These are phyloP conservation scores for Coemansia sp. DNA, from an alignment of 192 early-diverging fungal species.

Conservation along the genomic window DNA sequence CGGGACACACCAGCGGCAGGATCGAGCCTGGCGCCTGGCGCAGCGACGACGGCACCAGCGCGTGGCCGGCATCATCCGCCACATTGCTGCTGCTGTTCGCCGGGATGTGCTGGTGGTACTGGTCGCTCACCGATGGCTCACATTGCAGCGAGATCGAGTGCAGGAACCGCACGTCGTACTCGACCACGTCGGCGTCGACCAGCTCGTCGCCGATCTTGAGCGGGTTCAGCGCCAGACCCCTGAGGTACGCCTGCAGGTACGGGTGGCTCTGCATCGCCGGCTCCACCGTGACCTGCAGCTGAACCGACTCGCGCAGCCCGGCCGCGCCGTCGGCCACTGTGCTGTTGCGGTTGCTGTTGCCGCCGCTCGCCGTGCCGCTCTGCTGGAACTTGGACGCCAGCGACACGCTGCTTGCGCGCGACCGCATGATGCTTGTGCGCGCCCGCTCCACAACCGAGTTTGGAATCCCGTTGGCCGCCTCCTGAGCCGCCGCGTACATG, in stretches of 20 bases:
- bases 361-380: not conserved
- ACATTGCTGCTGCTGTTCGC: not conserved
- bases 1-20: slow-evolving; percentile 54
- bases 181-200: slow-evolving; percentile 32
- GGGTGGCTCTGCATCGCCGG: slow-evolving; percentile 38
- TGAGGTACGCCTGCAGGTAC: slow-evolving; percentile 33
- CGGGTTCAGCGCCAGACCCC: slow-evolving; percentile 28
- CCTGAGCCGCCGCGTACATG: slow-evolving; percentile 39
- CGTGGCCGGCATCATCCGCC: slow-evolving; percentile 14
- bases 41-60: slow-evolving; percentile 20
- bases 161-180: slow-evolving; percentile 51
- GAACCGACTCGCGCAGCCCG: slow-evolving; percentile 15
- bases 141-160: slow-evolving; percentile 48
- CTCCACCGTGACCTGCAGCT: slow-evolving; percentile 13
- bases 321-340: not conserved
- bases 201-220: slow-evolving; percentile 53
- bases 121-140: slow-evolving; percentile 47
- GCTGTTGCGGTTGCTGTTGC: slow-evolving; percentile 9
- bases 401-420: slow-evolving; percentile 47
- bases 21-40: slow-evolving; percentile 50
- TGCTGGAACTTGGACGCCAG: slow-evolving; percentile 43
- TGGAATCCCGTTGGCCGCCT: slow-evolving; percentile 22
- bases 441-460: slow-evolving; percentile 39
- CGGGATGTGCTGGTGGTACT: slow-evolving; percentile 46
- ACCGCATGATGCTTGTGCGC: slow-evolving; percentile 42